Evolutionary conservation across 345 rosid species (phyloP).

Genomic region (rapeseed (Brassica napus)): DNA sequence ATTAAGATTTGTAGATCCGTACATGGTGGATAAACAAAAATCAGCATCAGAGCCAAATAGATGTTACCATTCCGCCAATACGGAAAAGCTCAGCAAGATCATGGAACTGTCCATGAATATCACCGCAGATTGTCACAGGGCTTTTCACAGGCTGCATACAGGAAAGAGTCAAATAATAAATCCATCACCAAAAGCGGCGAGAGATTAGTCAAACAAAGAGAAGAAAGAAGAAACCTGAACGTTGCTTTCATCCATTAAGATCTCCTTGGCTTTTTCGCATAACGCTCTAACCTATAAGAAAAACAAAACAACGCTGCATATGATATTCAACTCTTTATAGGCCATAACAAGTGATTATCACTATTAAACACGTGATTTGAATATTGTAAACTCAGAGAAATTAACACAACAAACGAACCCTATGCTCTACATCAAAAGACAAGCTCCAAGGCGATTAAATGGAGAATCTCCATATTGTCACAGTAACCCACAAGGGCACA

Average conservation of each 20-base stretch:
- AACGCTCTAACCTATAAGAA: slow-evolving; percentile 65
- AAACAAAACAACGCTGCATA: slow-evolving; percentile 11
- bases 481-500: slow-evolving; percentile 26
- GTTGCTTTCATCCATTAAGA: slow-evolving; percentile 95
- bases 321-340: background rate
- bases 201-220: background rate
- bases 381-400: no score
- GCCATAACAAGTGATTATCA: no score
- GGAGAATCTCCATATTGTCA: background rate
- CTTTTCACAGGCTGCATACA: slow-evolving; percentile 82
- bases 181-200: background rate
- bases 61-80: slow-evolving; percentile 86
- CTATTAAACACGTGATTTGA: background rate
- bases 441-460: background rate
- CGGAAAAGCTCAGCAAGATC: slow-evolving; percentile 99
- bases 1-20: background rate
- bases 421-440: background rate
- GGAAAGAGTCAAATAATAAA: background rate
- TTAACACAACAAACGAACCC: no score
- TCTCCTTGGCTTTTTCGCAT: slow-evolving; percentile 96
- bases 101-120: slow-evolving; percentile 97
- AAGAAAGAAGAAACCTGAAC: slow-evolving; percentile 68
- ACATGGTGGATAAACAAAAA: background rate
- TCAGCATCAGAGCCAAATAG: background rate
- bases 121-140: slow-evolving; percentile 97